phyloP scores from a whole-genome alignment of 2,329 filamentous ascomycete genomes.

The Phoma sp. region DNA sequence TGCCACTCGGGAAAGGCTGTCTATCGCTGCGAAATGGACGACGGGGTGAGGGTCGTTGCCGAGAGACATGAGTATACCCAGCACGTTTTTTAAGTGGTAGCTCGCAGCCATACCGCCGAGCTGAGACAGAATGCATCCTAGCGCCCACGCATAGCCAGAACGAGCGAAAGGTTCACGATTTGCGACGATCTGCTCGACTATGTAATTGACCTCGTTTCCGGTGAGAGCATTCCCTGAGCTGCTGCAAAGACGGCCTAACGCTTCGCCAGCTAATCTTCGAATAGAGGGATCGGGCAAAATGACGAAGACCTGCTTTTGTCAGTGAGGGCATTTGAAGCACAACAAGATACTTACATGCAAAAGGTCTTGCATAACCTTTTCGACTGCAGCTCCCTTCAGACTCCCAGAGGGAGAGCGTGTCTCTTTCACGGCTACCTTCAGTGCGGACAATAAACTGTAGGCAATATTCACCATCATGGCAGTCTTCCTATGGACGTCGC shows the following conservation, averaged over 20 bases:
- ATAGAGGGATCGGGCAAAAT: slow-evolving; percentile 85
- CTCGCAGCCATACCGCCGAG: slow-evolving; percentile 97
- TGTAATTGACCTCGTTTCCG: slow-evolving; percentile 83
- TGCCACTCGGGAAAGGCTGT: slow-evolving; percentile 83
- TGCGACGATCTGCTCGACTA: slow-evolving; percentile 91
- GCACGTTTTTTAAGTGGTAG: slow-evolving; percentile 93
- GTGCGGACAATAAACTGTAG: slow-evolving; percentile 76
- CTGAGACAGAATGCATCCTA: slow-evolving; percentile 92
- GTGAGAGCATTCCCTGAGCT: slow-evolving; percentile 87
- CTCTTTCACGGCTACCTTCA: slow-evolving; percentile 85
- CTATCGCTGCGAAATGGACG: slow-evolving; percentile 95
- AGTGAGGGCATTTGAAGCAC: not conserved
- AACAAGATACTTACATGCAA: slow-evolving; percentile 70
- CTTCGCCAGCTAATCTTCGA: slow-evolving; percentile 82
- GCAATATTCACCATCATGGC: slow-evolving; percentile 92
- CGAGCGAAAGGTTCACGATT: slow-evolving; percentile 93
- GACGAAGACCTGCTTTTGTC: slow-evolving; percentile 65
- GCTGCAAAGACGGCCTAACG: slow-evolving; percentile 83
- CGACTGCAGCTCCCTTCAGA: slow-evolving; percentile 74
- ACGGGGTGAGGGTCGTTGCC: slow-evolving; percentile 94
- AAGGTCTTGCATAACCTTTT: slow-evolving; percentile 71
- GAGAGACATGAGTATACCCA: slow-evolving; percentile 97
- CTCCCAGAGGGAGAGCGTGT: slow-evolving; percentile 75
- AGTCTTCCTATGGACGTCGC: slow-evolving; percentile 85
- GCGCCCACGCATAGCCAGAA: slow-evolving; percentile 90